Evolutionary conservation across 1,139 yeast species (phyloP).

Genomic region (Hyphopichia burtonii): DNA sequence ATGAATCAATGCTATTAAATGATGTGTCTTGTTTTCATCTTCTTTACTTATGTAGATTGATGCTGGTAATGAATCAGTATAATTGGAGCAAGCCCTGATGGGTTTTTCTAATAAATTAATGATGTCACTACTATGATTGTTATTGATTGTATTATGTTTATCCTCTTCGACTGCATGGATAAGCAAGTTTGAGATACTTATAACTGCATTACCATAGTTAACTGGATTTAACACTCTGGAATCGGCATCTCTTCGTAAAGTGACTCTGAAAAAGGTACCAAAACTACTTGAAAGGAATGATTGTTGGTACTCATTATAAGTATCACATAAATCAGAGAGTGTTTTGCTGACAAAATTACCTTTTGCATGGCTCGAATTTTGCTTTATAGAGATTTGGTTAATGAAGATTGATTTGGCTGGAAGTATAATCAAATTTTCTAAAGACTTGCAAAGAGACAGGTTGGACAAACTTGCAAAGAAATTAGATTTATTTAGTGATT

Average conservation of each 20-base stretch:
- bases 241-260: constrained; percentile 56
- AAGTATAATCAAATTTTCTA: constrained; percentile 11
- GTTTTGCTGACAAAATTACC: background rate
- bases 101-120: constrained; percentile 60
- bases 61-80: constrained; percentile 40
- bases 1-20: constrained; percentile 54
- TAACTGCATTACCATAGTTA: constrained; percentile 62
- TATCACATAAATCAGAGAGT: background rate
- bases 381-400: constrained; percentile 1
- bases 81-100: constrained; percentile 42
- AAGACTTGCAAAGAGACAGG: no score
- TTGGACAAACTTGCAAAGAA: background rate
- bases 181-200: constrained; percentile 56
- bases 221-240: constrained; percentile 58
- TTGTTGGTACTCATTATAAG: constrained; percentile 12
- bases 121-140: constrained; percentile 54
- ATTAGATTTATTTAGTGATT: background rate
- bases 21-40: constrained; percentile 23
- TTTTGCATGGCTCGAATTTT: no score
- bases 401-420: constrained; percentile 13
- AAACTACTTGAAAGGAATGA: constrained; percentile 28
- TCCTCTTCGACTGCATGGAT: constrained; percentile 67
- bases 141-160: constrained; percentile 50
- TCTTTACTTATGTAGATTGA: constrained; percentile 42
- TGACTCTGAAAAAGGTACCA: constrained; percentile 49